Evolutionary conservation across 768 basidiomycete genomes (phyloP).

Genomic region (Lentinula aciculospora): DNA sequence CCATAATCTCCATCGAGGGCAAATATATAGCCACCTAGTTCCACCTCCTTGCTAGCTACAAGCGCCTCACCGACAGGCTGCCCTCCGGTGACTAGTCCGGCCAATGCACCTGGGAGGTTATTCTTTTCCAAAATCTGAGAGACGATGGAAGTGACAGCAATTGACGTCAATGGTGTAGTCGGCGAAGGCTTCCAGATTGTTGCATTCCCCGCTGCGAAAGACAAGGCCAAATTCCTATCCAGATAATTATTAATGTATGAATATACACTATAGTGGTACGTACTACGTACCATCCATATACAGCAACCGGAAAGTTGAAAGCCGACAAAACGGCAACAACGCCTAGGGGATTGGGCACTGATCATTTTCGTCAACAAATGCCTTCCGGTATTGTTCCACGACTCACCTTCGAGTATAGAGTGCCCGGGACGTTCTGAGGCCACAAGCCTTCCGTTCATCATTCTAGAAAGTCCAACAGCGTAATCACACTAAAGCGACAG

Average conservation of each 20-base stretch:
- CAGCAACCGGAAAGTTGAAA: conserved; percentile 95
- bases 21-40: conserved; percentile 52
- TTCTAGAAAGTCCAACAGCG: conserved; percentile 86
- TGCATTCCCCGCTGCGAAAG: conserved; percentile 86
- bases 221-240: conserved; percentile 82
- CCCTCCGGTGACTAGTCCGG: conserved; percentile 78
- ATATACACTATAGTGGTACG: background rate
- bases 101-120: conserved; percentile 78
- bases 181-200: conserved; percentile 96
- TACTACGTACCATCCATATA: conserved; percentile 73
- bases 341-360: conserved; percentile 87
- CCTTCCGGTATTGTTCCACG: background rate
- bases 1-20: too few species aligned
- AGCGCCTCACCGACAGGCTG: conserved; percentile 76
- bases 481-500: conserved; percentile 70
- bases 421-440: conserved; percentile 89
- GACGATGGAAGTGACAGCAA: conserved; percentile 86
- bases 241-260: background rate
- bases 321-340: conserved; percentile 76
- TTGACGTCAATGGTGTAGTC: conserved; percentile 82
- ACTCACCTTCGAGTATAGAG: conserved; percentile 78
- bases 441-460: conserved; percentile 89
- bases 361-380: conserved; percentile 11
- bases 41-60: conserved; percentile 67
- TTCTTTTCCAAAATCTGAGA: conserved; percentile 77